Percentiles rank a stretch among this genome's conserved stretches.
Evolutionary conservation across 192 early-diverging fungal species (phyloP).

Genomic region (Backusella circina): DNA sequence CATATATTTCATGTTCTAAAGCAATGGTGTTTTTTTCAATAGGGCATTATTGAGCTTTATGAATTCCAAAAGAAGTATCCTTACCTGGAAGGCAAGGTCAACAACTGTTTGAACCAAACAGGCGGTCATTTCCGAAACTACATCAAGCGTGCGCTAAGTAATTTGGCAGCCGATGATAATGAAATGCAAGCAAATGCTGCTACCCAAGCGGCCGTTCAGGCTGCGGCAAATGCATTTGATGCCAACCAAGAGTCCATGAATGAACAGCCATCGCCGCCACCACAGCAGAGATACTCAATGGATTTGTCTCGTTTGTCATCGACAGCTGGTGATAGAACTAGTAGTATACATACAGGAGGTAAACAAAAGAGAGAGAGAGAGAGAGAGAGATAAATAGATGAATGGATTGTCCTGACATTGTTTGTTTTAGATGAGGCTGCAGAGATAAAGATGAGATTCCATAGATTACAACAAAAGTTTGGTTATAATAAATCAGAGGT

Average conservation of each 20-base stretch:
- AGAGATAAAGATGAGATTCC: constrained; percentile 47
- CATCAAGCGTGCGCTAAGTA: constrained; percentile 63
- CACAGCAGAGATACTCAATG: background rate
- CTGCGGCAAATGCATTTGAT: background rate
- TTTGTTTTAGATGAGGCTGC: constrained; percentile 33
- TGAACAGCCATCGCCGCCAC: background rate
- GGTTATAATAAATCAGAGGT: constrained; percentile 30
- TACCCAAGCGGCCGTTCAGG: constrained; percentile 1
- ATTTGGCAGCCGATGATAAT: constrained; percentile 54
- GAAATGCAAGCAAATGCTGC: constrained; percentile 23
- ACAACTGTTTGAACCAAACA: constrained; percentile 54
- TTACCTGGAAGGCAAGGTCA: constrained; percentile 55
- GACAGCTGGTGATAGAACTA: background rate
- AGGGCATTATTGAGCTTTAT: constrained; percentile 75
- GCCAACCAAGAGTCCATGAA: background rate
- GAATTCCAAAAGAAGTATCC: constrained; percentile 74
- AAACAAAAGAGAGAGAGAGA: background rate
- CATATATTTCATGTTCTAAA: too few species aligned
- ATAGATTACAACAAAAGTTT: constrained; percentile 62
- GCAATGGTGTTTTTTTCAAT: background rate
- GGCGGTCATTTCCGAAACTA: constrained; percentile 74
- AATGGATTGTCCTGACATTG: background rate
- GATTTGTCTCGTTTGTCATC: background rate
- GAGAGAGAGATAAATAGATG: background rate
- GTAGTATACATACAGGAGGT: constrained; percentile 14